Base-by-base conservation (phyloP, 352 stramenopile genomes). In the Phytophthora europaea region DNA sequence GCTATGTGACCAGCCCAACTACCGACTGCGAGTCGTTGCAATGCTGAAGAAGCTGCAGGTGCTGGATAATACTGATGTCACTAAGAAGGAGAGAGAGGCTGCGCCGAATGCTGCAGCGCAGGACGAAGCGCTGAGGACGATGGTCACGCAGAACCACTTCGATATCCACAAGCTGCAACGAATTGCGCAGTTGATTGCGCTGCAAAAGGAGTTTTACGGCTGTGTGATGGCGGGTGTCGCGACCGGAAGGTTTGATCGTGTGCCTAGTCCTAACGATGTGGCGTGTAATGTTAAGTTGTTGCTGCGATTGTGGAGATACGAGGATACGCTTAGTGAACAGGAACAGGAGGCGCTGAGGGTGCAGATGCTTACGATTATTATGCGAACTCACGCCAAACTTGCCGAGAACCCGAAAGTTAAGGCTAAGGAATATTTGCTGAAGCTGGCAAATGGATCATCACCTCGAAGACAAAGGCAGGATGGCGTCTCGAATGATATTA, bases 1-100 rank as follows among this genome's bases (percentile, higher is more conserved):
- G 23, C 43, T 96, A 6, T 94, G 87, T 33, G 76, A 90, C 8
- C 78, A 86, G 36, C 89, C 89, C 0, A 91, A 94, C 68, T 96
- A 96, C 38, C 73, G 89, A 9, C 40, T 88, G 5, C 87, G 87
- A 2, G 69, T 91, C 8, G 26, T 96, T 9, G 78, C 86, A n/a
- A 53, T 65, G 31, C 55, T 96, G 6, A 63, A 28, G 4, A 76
- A 76, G 20, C 28, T 96, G 2, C 73, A 84, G 8, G 70, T 93
- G 10, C 72, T 96, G 18, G 89, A 96, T 64, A 84, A 81, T 2
- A 40, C 50, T 1, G 87, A 96, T 43, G 65, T 96, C 16, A 79
- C 79, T 3, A 78, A 80, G 47, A 82, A 83, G n/a, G 89, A 96
- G 55, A 68, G 79, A 1, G 80, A 90, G 12, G 18, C 83, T 16